Evolutionary conservation across 1,139 yeast species (phyloP).

Genomic region (Pichia norvegensis): DNA sequence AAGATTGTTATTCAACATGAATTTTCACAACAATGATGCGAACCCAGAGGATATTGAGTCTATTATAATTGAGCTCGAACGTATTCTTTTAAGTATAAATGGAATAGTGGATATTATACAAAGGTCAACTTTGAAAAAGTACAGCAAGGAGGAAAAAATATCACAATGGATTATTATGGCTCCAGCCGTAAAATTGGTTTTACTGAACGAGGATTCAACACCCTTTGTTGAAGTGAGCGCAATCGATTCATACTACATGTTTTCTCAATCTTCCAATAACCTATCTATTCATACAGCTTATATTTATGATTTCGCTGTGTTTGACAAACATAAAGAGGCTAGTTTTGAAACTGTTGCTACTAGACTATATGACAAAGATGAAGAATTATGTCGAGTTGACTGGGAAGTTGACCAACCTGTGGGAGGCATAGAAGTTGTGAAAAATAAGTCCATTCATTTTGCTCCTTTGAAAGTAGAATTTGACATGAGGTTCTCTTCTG

Average conservation of each 20-base stretch:
- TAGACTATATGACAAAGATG: conserved; percentile 32
- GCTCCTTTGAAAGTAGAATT: conserved; percentile 68
- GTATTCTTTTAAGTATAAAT: conserved; percentile 48
- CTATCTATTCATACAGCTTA: conserved; percentile 36
- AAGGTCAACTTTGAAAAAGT: conserved; percentile 30
- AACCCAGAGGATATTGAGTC: conserved; percentile 26
- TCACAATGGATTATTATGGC: conserved; percentile 37
- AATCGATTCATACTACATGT: conserved; percentile 33
- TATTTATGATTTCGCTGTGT: conserved; percentile 27
- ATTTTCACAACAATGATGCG: conserved; percentile 23
- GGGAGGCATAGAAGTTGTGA: conserved; percentile 76
- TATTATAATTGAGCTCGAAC: conserved; percentile 52
- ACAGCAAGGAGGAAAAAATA: conserved; percentile 32
- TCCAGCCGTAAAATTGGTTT: conserved; percentile 43
- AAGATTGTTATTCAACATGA: conserved; percentile 22
- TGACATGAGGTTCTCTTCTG: conserved; percentile 61
- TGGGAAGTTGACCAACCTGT: conserved; percentile 78
- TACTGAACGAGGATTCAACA: conserved; percentile 34
- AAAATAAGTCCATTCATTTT: conserved; percentile 39
- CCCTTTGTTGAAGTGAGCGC: conserved; percentile 46
- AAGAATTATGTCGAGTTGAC: conserved; percentile 43
- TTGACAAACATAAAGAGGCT: conserved; percentile 20
- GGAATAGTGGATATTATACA: conserved; percentile 53
- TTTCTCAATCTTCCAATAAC: conserved; percentile 40
- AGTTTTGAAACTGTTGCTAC: conserved; percentile 23